phyloP scores from a whole-genome alignment of 179 eudicot genomes.

The Spergularia azorica region DNA sequence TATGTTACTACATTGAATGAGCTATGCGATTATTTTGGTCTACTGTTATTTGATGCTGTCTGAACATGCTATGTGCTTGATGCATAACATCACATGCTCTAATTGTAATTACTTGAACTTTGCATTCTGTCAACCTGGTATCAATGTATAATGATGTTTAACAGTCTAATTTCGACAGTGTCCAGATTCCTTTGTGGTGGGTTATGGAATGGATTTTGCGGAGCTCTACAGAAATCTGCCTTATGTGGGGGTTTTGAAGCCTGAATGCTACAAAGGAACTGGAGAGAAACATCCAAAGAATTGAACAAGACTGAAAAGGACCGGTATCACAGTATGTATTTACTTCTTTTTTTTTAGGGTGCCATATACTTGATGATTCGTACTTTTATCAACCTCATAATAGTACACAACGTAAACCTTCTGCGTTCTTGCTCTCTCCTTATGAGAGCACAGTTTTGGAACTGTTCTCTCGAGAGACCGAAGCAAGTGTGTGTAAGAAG shows the following conservation, averaged over 20 bases:
- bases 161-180: slow-evolving; percentile 48
- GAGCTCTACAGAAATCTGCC: slow-evolving; percentile 87
- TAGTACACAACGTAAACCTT: too few species aligned
- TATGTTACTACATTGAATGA: too few species aligned
- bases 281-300: slow-evolving; percentile 10
- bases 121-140: background rate
- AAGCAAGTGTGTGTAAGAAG: too few species aligned
- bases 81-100: background rate
- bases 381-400: too few species aligned
- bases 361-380: too few species aligned
- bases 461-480: too few species aligned
- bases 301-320: background rate
- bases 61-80: too few species aligned
- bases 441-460: too few species aligned
- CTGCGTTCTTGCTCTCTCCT: too few species aligned
- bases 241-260: slow-evolving; percentile 83
- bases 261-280: slow-evolving; percentile 53
- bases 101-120: background rate
- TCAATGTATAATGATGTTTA: background rate
- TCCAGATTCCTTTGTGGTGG: slow-evolving; percentile 80
- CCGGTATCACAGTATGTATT: slow-evolving; percentile 43
- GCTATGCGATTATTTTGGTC: too few species aligned
- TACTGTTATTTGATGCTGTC: too few species aligned
- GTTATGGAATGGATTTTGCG: slow-evolving; percentile 84
- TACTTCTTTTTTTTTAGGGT: background rate